phyloP scores from a whole-genome alignment of 306 rosid species.

The Rosa rugosa region DNA sequence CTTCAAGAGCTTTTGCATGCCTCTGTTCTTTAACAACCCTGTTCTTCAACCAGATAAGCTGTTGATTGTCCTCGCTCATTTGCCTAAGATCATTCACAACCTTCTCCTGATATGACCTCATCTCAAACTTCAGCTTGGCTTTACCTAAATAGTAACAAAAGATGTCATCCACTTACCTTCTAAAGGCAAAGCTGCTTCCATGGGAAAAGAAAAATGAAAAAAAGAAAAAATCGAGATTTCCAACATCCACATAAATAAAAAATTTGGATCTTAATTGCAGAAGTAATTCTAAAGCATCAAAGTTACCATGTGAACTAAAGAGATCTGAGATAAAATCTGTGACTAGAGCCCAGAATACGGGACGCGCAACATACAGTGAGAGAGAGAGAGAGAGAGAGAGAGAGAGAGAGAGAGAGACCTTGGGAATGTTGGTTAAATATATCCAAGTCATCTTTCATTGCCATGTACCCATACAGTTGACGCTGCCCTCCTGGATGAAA shows the following conservation, averaged over 20 bases:
- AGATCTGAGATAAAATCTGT: too few species aligned
- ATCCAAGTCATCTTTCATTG: slow-evolving; percentile 68
- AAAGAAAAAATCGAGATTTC: not conserved
- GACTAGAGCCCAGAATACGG: too few species aligned
- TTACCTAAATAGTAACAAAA: slow-evolving; percentile 46
- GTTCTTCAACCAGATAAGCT: slow-evolving; percentile 37
- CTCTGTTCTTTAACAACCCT: slow-evolving; percentile 35
- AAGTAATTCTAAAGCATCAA: too few species aligned
- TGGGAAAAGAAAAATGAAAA: not conserved
- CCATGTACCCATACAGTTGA: slow-evolving; percentile 76
- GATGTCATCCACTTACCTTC: not conserved
- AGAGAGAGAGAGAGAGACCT: slow-evolving; percentile 48
- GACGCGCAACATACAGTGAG: too few species aligned
- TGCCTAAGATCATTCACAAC: slow-evolving; percentile 65
- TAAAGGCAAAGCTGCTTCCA: not conserved
- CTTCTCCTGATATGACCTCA: slow-evolving; percentile 75
- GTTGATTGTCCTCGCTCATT: slow-evolving; percentile 69
- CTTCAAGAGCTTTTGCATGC: slow-evolving; percentile 32
- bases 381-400: slow-evolving; percentile 32
- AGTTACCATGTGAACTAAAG: too few species aligned
- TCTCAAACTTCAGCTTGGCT: slow-evolving; percentile 62
- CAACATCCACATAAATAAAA: not conserved
- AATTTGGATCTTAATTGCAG: too few species aligned
- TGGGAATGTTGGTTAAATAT: slow-evolving; percentile 63
- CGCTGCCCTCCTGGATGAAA: slow-evolving; percentile 65